These are phyloP conservation scores for Lipomyces japonicus DNA, from an alignment of 805 yeast genomes.

Conservation along the genomic window DNA sequence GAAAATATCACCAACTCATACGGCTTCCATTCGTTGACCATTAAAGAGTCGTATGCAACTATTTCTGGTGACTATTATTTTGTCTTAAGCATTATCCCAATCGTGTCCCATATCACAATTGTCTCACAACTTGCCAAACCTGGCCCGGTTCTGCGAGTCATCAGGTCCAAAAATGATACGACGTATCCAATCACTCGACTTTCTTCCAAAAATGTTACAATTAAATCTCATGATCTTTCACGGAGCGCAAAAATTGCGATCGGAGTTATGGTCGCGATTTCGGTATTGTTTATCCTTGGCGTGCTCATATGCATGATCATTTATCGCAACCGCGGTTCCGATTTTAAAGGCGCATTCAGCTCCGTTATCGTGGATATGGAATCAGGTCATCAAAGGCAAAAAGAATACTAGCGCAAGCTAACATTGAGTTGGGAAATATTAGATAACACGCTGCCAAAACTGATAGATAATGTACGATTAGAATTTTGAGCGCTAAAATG, in stretches of 20 bases:
- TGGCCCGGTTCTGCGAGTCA: conserved; percentile 44
- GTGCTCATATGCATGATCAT: conserved; percentile 8
- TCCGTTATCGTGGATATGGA: too few relatives aligned
- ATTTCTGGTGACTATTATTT: conserved; percentile 36
- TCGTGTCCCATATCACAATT: conserved; percentile 37
- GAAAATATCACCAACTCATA: conserved; percentile 39
- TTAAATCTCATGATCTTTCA: conserved; percentile 3
- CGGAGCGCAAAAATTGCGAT: conserved; percentile 14
- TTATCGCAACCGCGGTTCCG: conserved; percentile 3
- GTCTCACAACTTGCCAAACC: conserved; percentile 41
- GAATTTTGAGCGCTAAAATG: too few relatives aligned
- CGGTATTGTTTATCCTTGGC: conserved; percentile 7
- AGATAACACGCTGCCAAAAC: too few relatives aligned
- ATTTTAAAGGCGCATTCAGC: too few relatives aligned
- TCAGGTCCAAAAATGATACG: conserved; percentile 37
- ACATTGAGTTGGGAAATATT: too few relatives aligned
- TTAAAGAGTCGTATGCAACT: conserved; percentile 27
- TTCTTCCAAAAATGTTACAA: conserved; percentile 42
- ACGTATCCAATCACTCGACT: conserved; percentile 38
- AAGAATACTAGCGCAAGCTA: too few relatives aligned
- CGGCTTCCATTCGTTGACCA: conserved; percentile 42
- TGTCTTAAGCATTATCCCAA: conserved; percentile 42
- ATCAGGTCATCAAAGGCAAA: too few relatives aligned
- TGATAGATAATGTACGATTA: too few relatives aligned
- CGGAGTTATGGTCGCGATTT: conserved; percentile 16